Evolutionary conservation across 2,329 filamentous ascomycete species (phyloP), one percentile per base, ranked within the genome.

Genomic region (Arachnomyces sp.): DNA sequence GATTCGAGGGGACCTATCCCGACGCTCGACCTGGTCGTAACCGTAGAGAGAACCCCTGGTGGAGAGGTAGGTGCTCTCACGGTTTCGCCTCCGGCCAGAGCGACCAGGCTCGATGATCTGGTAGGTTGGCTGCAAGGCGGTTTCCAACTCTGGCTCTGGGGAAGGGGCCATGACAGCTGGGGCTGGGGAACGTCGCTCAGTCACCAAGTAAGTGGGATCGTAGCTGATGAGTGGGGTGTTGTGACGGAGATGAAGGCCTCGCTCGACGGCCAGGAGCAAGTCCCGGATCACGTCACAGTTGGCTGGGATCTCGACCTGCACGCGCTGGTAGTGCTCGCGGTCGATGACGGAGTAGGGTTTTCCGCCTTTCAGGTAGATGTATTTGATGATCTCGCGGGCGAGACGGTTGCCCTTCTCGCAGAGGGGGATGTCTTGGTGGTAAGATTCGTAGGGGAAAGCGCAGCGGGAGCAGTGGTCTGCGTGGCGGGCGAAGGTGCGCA

Each of bases 221-320:
- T 60, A 62, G 52, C 54, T 61, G 45, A 55, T 48, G 33, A 53
- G 45, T 11, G 51, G 54, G 30, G 41, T 25, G 21, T 9, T 25
- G 21, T 25, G 42, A 36, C 35, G 38, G 13, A 36, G 36, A 13
- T 42, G 31, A 15, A 70, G 47, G 4, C 68, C 68, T 9, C 60
- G 54, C 39, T 68, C 66, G 16, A 70, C 52, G 2, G 68, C 67
- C 6, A 60, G 57, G 7, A 71, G 54, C 12, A 72, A 54, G 13
- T 52, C 54, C 12, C 56, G 56, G 32, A 65, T 57, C 5, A 57
- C 55, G 5, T 47, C 45, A 43, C 52, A 64, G 31, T 57, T 52
- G 6, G 52, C 48, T 5, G 68, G 68, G 21, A 72, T 61, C 45
- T 65, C 62, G 43, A 72, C 56, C 15, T 67, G 55, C 3, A 60